These are phyloP conservation scores for Moesziomyces sp. DNA, from an alignment of 1,284 basidiomycete species.

Conservation along the genomic window DNA sequence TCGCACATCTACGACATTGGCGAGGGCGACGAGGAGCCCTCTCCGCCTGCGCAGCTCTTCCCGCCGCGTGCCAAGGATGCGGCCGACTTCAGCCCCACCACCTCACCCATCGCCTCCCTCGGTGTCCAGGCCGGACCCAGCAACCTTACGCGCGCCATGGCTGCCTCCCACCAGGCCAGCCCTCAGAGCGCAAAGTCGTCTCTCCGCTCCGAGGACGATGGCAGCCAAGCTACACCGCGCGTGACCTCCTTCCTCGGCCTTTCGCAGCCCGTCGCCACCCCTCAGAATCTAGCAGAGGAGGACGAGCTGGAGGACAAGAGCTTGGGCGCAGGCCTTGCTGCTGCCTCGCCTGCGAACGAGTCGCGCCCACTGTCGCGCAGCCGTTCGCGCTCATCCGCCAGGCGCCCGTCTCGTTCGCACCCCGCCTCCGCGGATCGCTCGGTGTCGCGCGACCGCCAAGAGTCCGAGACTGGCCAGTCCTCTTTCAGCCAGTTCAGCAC, in stretches of 20 bases:
- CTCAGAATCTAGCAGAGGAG: slow-evolving; percentile 7
- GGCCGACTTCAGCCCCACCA: slow-evolving; percentile 28
- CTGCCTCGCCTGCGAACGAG: not conserved
- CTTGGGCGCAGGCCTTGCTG: slow-evolving; percentile 5
- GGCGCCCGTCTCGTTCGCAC: slow-evolving; percentile 1
- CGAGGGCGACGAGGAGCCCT: slow-evolving; percentile 34
- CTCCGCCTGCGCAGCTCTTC: slow-evolving; percentile 24
- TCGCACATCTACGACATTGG: slow-evolving; percentile 45
- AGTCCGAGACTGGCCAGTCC: slow-evolving; percentile 30
- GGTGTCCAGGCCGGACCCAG: slow-evolving; percentile 44
- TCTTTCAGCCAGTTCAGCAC: slow-evolving; percentile 37
- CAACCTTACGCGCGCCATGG: slow-evolving; percentile 47
- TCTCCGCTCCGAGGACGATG: slow-evolving; percentile 26
- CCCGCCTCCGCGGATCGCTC: slow-evolving; percentile 23
- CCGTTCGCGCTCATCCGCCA: slow-evolving; percentile 23
- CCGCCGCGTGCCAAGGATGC: slow-evolving; percentile 14
- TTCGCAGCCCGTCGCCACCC: slow-evolving; percentile 28
- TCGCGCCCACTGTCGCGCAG: slow-evolving; percentile 14
- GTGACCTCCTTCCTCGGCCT: slow-evolving; percentile 29
- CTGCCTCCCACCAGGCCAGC: slow-evolving; percentile 19
- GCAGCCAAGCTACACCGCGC: slow-evolving; percentile 37
- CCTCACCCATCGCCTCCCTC: slow-evolving; percentile 29
- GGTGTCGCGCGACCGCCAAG: slow-evolving; percentile 15
- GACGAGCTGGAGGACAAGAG: slow-evolving; percentile 21
- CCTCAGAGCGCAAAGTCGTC: slow-evolving; percentile 34